Base-by-base conservation (phyloP, 805 yeast species). In the Candida insectorum region DNA sequence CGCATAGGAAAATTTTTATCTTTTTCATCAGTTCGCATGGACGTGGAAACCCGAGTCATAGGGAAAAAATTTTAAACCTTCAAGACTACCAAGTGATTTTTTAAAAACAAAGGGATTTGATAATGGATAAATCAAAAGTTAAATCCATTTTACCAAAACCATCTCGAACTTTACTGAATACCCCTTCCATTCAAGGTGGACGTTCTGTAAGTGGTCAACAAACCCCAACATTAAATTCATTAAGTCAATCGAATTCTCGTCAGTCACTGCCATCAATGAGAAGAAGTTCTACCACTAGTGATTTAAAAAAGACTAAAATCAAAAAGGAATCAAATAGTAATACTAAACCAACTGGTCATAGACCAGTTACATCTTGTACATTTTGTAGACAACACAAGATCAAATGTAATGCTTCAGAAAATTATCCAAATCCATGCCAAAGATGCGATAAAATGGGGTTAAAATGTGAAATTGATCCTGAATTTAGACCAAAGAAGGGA, bases 331-430 rank as follows among this genome's bases (percentile, higher is more conserved):
- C 43, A 35, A 25, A 8, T 8, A 16, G 14, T 7, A 36, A 31
- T 8, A 24, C 37, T 2, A 43, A 43, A 23, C 22, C 38, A 6
- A 55, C 68, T 1, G 68, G 68, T 12, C 91, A 85, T 49, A 63
- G 96, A 36, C 96, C 96, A 0, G 94, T 88, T 2, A 86, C 95
- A 0, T 83, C 95, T 3, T 89, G 97, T 54, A 85, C 96, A 0
- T 93, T 87, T 54, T 89, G 97, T 53, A 76, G 97, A 32, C 96
- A 89, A 54, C 96, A 88, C 56, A 89, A 89, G 58, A 87, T 89
- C 56, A 84, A 83, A 53, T 89, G 97, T 60, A 86, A 89, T 53
- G 97, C 97, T 1, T 75, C 86, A 3, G 89, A 83, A 15, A 77
- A 81, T 42, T 83, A 74, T 45, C 96, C 96, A 0, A 65, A 68